Conservation (phyloP, 2,329 filamentous ascomycete genomes). For the Calonectria pauciramosa region DNA sequence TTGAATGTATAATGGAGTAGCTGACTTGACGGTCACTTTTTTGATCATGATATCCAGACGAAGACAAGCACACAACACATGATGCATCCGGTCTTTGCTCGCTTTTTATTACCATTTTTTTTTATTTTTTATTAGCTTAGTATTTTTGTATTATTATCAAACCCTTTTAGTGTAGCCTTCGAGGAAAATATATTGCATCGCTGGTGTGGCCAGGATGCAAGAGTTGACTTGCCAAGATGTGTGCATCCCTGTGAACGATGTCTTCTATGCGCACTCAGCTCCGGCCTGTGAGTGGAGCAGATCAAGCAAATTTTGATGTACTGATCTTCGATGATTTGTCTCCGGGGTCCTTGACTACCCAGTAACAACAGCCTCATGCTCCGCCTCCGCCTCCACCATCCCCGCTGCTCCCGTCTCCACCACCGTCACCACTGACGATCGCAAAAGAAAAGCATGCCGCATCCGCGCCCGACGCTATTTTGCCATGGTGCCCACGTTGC, state of each 20-base stretch:
- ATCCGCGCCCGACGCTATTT: not conserved
- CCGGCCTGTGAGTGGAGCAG: not conserved
- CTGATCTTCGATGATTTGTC: not conserved
- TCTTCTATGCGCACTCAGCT: not conserved
- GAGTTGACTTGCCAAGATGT: not conserved
- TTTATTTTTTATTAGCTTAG: constrained; percentile 10
- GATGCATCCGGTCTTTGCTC: constrained; percentile 9
- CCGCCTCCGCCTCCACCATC: constrained; percentile 11
- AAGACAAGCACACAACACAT: not conserved
- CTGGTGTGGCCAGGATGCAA: not conserved
- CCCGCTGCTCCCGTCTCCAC: not conserved
- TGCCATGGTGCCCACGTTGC: not conserved
- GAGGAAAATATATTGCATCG: not conserved
- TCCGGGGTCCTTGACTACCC: not conserved
- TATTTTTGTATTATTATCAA: constrained; percentile 9
- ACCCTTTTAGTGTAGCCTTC: not conserved
- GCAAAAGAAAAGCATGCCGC: constrained; percentile 4
- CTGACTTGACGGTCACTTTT: constrained; percentile 9
- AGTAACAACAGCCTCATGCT: not conserved
- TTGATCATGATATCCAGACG: constrained; percentile 26
- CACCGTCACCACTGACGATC: not conserved
- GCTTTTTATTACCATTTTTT: constrained; percentile 4
- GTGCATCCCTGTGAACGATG: not conserved
- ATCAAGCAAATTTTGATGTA: not conserved
- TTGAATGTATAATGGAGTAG: constrained; percentile 23